Percentiles rank a stretch among this genome's conserved stretches.
These are phyloP conservation scores for Nannochloropsis gaditana DNA, from an alignment of 108 stramenopile species.

Conservation along the genomic window DNA sequence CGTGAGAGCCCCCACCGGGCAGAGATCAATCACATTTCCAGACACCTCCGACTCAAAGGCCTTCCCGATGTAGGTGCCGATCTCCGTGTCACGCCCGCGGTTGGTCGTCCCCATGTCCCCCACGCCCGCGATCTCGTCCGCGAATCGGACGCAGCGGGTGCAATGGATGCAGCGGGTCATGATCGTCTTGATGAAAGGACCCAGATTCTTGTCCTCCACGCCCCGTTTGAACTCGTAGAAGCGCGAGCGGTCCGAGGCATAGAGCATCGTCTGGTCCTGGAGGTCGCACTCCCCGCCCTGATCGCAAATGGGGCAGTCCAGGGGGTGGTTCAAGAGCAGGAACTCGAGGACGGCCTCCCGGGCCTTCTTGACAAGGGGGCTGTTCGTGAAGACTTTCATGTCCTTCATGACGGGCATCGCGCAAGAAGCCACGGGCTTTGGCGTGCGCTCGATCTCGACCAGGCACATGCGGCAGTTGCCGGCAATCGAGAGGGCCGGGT, in stretches of 20 bases:
- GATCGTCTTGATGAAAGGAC: slow-evolving; percentile 49
- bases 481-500: slow-evolving; percentile 44
- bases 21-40: slow-evolving; percentile 30
- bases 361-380: slow-evolving; percentile 51
- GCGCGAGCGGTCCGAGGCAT: slow-evolving; percentile 28
- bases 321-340: slow-evolving; percentile 51
- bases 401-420: slow-evolving; percentile 45
- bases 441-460: slow-evolving; percentile 46
- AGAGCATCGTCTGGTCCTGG: slow-evolving; percentile 49
- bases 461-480: slow-evolving; percentile 55
- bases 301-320: slow-evolving; percentile 56
- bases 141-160: slow-evolving; percentile 36
- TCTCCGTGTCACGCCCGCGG: slow-evolving; percentile 31
- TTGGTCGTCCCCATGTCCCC: slow-evolving; percentile 29
- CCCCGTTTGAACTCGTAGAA: slow-evolving; percentile 32
- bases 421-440: slow-evolving; percentile 51
- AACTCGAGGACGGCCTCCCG: slow-evolving; percentile 50
- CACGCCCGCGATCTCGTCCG: slow-evolving; percentile 26
- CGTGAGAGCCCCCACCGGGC: slow-evolving; percentile 40
- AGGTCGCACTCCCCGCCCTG: slow-evolving; percentile 56
- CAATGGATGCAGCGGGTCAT: slow-evolving; percentile 54
- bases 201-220: slow-evolving; percentile 45
- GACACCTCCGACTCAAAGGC: slow-evolving; percentile 28
- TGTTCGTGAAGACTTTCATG: slow-evolving; percentile 45
- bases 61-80: slow-evolving; percentile 28